These are phyloP conservation scores for Metarhizium rileyi DNA, from an alignment of 2,329 filamentous ascomycete species.

Conservation along the genomic window DNA sequence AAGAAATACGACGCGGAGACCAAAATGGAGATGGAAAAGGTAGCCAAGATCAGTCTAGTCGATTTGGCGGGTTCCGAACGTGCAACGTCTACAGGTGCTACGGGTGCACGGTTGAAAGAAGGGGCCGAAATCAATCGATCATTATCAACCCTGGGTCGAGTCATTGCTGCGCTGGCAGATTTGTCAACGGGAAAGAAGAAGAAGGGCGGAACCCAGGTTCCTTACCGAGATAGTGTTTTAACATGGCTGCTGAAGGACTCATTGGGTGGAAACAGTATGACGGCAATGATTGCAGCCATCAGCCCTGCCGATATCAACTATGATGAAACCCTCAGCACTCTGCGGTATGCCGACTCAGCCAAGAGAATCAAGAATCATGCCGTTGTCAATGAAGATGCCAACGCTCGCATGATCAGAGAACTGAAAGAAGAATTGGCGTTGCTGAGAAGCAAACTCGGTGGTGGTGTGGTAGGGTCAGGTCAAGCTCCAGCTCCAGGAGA, in stretches of 20 bases:
- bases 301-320: slow-evolving; percentile 98
- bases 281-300: slow-evolving; percentile 98
- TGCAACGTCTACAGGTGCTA: slow-evolving; percentile 94
- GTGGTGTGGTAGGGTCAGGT: slow-evolving; percentile 36
- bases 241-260: slow-evolving; percentile 98
- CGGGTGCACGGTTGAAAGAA: slow-evolving; percentile 88
- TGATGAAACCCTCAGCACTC: slow-evolving; percentile 89
- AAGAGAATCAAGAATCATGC: slow-evolving; percentile 99
- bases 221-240: slow-evolving; percentile 91
- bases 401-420: slow-evolving; percentile 96
- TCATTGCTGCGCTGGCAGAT: slow-evolving; percentile 92
- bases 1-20: slow-evolving; percentile 86
- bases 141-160: slow-evolving; percentile 88
- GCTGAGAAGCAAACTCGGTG: slow-evolving; percentile 74
- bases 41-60: slow-evolving; percentile 94
- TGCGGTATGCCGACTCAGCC: slow-evolving; percentile 93
- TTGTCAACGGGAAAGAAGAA: slow-evolving; percentile 79
- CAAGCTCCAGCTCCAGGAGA: slow-evolving; percentile 49
- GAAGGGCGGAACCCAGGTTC: slow-evolving; percentile 65
- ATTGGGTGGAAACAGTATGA: slow-evolving; percentile 96
- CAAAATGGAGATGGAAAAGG: slow-evolving; percentile 95
- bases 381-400: slow-evolving; percentile 97
- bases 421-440: slow-evolving; percentile 89
- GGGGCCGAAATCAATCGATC: slow-evolving; percentile 98
- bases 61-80: slow-evolving; percentile 96